Evolutionary conservation across 768 basidiomycete species (phyloP).

Genomic region (Suillus decipiens): DNA sequence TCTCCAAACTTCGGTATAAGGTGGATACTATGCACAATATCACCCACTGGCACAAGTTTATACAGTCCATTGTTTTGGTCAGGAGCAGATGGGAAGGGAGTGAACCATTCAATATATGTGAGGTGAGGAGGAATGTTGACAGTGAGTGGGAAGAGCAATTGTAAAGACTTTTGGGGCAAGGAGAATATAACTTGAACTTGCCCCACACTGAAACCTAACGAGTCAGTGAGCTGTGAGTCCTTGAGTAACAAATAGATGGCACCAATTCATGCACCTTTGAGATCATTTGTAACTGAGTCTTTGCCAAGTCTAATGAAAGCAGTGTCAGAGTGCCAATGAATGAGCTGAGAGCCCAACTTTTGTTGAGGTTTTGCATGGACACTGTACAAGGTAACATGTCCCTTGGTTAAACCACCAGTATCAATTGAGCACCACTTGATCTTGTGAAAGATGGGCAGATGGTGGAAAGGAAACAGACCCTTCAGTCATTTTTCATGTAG

Average conservation of each 20-base stretch:
- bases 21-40: slow-evolving; percentile 31
- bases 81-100: slow-evolving; percentile 25
- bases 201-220: not conserved
- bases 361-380: too few species aligned
- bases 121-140: slow-evolving; percentile 21
- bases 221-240: too few species aligned
- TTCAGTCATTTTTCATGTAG: too few species aligned
- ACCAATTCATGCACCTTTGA: not conserved
- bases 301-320: not conserved
- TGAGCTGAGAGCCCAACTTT: not conserved
- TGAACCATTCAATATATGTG: slow-evolving; percentile 16
- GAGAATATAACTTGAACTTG: slow-evolving; percentile 11
- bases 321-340: not conserved
- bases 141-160: slow-evolving; percentile 19
- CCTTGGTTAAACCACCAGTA: too few species aligned
- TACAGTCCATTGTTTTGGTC: slow-evolving; percentile 28
- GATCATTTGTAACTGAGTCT: not conserved
- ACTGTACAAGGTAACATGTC: too few species aligned
- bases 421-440: too few species aligned
- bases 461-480: too few species aligned
- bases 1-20: slow-evolving; percentile 36
- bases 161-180: slow-evolving; percentile 9
- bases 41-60: slow-evolving; percentile 24
- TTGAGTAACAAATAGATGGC: too few species aligned
- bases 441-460: too few species aligned